Base-by-base conservation (phyloP, 495 filamentous ascomycete species). In the Chaetomidium leptoderma region DNA sequence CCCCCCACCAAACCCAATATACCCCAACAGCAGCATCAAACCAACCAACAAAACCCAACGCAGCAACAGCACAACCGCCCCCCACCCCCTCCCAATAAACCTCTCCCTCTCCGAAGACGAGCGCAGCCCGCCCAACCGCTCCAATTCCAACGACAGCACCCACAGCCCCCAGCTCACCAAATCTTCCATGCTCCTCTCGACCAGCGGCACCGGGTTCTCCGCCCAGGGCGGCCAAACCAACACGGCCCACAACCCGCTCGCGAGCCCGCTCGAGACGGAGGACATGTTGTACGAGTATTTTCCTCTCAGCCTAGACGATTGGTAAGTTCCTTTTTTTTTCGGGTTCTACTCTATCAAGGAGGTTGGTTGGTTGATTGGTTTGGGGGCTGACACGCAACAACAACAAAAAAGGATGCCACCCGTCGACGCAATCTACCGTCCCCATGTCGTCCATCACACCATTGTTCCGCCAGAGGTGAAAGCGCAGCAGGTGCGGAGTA, bases 211-310 rank as follows among this genome's bases (percentile, higher is more conserved):
- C 4, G 53, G 53, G 1, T 6, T 26, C 5, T 7, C 27, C 19
- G 29, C n/a, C 5, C 30, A 21, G 8, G 40, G 32, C 32, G 32
- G 40, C 17, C 42, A 46, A 14, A 14, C 6, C 14, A 13, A 21
- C 21, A 14, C 76, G 33, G 70, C 70, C 21, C 66, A 63, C 14
- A 66, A 63, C 5, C 63, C 68, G 35, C 68, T 61, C 13, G 69
- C 71, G 32, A 79, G 77, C 70, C 86, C 88, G 13, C 79, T 85
- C 49, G 90, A 92, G 62, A 84, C 83, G 57, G 84, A 84, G 9
- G 91, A 95, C 65, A 76, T 90, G 59, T 72, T 95, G 23, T 96
- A 96, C 64, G 91, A 96, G 68, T 95, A 96, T 67, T 95, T 96
- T 58, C 91, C 91, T 6, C 77, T 96, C 23, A 90, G 87, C 21